phyloP scores from a whole-genome alignment of 2,329 filamentous ascomycete species.

The Ceratocystis huliohia region DNA sequence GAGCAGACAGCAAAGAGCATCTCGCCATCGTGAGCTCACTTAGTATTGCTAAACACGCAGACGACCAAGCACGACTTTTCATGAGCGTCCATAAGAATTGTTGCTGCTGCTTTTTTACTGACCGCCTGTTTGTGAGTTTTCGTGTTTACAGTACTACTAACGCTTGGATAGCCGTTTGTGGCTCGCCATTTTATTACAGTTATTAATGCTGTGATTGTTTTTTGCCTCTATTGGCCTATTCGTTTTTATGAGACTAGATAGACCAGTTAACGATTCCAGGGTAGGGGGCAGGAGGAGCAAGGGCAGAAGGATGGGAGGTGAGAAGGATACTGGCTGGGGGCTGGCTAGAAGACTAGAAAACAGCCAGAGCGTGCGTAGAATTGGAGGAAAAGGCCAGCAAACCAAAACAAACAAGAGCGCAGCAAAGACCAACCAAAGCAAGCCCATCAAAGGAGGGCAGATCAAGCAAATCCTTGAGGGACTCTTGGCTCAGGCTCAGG shows the following conservation, averaged over 20 bases:
- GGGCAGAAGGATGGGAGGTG: background rate
- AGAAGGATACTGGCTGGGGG: background rate
- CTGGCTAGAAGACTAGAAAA: background rate
- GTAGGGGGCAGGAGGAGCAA: background rate
- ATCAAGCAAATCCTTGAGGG: background rate
- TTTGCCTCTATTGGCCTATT: background rate
- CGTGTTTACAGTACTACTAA: too few relatives aligned
- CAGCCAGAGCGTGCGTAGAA: background rate
- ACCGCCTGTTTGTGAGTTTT: background rate
- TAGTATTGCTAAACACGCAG: background rate
- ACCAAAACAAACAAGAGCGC: background rate
- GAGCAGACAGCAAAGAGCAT: background rate
- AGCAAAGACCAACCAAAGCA: background rate
- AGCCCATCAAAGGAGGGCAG: background rate
- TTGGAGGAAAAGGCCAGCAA: background rate
- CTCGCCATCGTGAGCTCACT: background rate
- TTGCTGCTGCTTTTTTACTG: background rate
- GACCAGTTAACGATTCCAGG: background rate
- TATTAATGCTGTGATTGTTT: background rate
- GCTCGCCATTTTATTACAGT: background rate
- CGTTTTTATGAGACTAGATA: background rate
- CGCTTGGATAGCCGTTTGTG: too few relatives aligned
- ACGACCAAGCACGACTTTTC: background rate
- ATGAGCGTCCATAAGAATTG: background rate
- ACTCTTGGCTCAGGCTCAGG: background rate